Percentiles rank a stretch among this genome's conserved stretches.
Conservation (phyloP, 176 grass and related monocot species). For the Chloris gayana region DNA sequence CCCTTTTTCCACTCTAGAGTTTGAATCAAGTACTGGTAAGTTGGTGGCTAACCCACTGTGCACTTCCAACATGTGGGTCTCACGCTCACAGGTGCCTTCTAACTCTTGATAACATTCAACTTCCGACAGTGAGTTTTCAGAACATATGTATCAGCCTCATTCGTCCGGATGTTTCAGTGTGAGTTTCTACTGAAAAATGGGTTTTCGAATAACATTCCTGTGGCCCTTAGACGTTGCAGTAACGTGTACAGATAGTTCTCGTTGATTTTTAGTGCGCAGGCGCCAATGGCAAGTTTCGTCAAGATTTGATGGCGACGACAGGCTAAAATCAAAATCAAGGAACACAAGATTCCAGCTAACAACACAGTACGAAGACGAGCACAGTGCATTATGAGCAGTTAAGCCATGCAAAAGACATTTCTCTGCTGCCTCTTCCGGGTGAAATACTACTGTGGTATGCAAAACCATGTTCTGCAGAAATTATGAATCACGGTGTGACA, state of each 20-base stretch:
- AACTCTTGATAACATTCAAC: background rate
- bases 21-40: background rate
- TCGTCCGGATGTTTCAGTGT: background rate
- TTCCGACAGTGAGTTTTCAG: too few relatives aligned
- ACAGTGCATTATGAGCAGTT: slow-evolving; percentile 18
- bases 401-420: slow-evolving; percentile 26
- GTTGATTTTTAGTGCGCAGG: background rate
- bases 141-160: background rate
- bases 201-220: background rate
- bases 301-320: background rate
- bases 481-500: background rate
- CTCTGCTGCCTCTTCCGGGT: background rate
- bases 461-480: background rate
- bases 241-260: background rate
- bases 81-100: background rate
- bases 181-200: background rate
- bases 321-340: background rate
- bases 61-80: background rate
- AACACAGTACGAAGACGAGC: background rate
- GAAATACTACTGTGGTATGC: background rate
- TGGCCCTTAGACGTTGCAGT: background rate
- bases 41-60: background rate
- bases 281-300: background rate
- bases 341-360: background rate
- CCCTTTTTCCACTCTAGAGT: background rate